Conservation (phyloP, 176 grass and related monocot genomes). For the Cenchrus purpureus region DNA sequence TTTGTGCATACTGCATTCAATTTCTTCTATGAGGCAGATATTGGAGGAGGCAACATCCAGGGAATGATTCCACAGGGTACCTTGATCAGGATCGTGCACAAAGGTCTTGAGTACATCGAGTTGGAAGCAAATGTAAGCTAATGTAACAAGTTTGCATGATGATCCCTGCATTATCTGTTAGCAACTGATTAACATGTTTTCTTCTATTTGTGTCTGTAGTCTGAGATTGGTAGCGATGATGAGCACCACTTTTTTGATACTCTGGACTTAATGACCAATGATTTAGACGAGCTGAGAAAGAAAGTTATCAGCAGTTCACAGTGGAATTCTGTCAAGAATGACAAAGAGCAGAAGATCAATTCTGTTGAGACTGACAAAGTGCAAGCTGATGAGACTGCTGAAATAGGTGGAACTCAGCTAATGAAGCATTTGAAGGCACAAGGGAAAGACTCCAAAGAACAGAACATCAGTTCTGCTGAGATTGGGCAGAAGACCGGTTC, state of each 20-base stretch:
- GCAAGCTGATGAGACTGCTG: too few relatives aligned
- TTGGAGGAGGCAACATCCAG: slow-evolving; percentile 30
- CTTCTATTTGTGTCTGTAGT: slow-evolving; percentile 23
- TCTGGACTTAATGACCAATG: slow-evolving; percentile 56
- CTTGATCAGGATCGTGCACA: slow-evolving; percentile 44
- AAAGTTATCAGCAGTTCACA: neutral
- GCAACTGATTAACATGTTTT: slow-evolving; percentile 3
- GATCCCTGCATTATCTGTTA: neutral
- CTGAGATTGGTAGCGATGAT: slow-evolving; percentile 24
- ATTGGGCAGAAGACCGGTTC: neutral
- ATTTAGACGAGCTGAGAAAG: slow-evolving; percentile 36
- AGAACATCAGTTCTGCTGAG: neutral
- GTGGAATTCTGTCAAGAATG: neutral
- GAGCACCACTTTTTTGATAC: slow-evolving; percentile 44
- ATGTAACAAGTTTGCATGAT: slow-evolving; percentile 11
- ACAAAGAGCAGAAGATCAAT: slow-evolving; percentile 7
- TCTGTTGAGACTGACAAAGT: neutral
- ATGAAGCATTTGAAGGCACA: too few relatives aligned
- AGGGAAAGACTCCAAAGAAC: neutral
- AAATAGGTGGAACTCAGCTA: too few relatives aligned
- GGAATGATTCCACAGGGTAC: slow-evolving; percentile 40
- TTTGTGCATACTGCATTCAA: slow-evolving; percentile 52
- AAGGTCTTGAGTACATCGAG: slow-evolving; percentile 53
- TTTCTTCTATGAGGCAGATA: slow-evolving; percentile 44
- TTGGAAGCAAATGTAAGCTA: slow-evolving; percentile 51